Evolutionary conservation across 192 early-diverging fungal genomes (phyloP), one percentile per base, ranked within the genome.

Genomic region (Dispira simplex): DNA sequence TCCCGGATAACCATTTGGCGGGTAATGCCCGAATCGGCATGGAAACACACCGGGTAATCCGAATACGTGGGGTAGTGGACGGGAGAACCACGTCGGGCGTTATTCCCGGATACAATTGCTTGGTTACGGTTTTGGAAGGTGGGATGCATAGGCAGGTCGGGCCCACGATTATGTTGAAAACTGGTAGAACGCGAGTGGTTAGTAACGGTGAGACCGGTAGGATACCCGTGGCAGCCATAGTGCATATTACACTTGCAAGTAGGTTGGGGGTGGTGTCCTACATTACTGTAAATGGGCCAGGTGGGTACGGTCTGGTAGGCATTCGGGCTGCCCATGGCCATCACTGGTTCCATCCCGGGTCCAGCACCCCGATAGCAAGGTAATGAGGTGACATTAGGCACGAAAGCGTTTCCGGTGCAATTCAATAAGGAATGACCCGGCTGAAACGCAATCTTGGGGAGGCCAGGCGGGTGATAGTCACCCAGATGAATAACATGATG

Each of bases 1-100:
- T 62, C 59, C 39, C 59, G 59, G 1, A 62, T 44, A 39, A 45
- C 43, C 59, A 62, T 62, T 21, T 39, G 59, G n/a, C 59, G 59
- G 59, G 39, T 25, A 5, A 62, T 6, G 12, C 59, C 59, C 11
- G 14, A 14, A 11, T n/a, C 43, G 10, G 44, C n/a, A 20, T 20
- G 12, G n/a, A 44, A 45, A 43, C 46, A 23, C 16, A 25, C 32
- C 6, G 59, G 59, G 18, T 14, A 44, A 18, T 62, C 43, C 28
- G 25, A n/a, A 2, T n/a, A 16, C 0, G 16, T 10, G 9, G 39
- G 10, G 21, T 18, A 26, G 1, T 27, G 27, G 28, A 39, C 10
- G 26, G 28, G 21, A 9, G 56, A 39, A 11, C 56, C 59, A 44
- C 9, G 18, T n/a, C 59, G 16, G 26, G 11, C 20, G 18, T 13